Conservation (phyloP, 164 flowering plant genomes). For the Umbilicus rupestris region DNA sequence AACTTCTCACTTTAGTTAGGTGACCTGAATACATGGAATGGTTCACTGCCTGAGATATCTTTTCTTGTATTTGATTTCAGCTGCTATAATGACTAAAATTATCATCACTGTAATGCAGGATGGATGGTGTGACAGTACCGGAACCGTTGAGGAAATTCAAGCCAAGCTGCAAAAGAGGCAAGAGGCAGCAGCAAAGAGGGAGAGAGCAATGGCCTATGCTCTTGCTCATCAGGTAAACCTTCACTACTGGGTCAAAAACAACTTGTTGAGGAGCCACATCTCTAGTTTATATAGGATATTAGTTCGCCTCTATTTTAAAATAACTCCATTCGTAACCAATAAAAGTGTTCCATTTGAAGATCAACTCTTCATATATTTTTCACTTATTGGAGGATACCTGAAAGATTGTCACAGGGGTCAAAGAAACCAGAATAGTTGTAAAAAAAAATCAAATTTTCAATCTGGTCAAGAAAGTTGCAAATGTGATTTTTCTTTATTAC, state of each 20-base stretch:
- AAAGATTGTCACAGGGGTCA: too few relatives aligned
- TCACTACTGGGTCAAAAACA: background rate
- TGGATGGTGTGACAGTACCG: constrained; percentile 94
- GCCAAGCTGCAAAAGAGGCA: constrained; percentile 83
- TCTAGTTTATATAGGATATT: too few relatives aligned
- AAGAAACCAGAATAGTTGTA: background rate
- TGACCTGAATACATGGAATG: too few relatives aligned
- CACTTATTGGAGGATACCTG: too few relatives aligned
- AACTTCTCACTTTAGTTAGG: too few relatives aligned
- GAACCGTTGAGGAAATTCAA: constrained; percentile 90
- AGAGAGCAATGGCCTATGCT: constrained; percentile 99
- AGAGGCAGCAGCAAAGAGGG: constrained; percentile 98
- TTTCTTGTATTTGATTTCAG: too few relatives aligned
- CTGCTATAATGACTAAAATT: background rate
- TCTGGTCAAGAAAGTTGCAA: background rate
- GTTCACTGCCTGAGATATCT: too few relatives aligned
- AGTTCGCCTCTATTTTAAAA: too few relatives aligned
- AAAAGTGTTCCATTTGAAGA: too few relatives aligned
- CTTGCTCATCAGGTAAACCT: constrained; percentile 78
- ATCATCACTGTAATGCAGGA: constrained; percentile 40
- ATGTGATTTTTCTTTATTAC: background rate
- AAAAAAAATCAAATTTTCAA: background rate
- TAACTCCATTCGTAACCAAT: too few relatives aligned
- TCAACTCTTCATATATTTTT: too few relatives aligned
- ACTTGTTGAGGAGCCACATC: too few relatives aligned